Evolutionary conservation across 169 alveolate genomes (phyloP).

Genomic region (Plasmodium relictum): DNA sequence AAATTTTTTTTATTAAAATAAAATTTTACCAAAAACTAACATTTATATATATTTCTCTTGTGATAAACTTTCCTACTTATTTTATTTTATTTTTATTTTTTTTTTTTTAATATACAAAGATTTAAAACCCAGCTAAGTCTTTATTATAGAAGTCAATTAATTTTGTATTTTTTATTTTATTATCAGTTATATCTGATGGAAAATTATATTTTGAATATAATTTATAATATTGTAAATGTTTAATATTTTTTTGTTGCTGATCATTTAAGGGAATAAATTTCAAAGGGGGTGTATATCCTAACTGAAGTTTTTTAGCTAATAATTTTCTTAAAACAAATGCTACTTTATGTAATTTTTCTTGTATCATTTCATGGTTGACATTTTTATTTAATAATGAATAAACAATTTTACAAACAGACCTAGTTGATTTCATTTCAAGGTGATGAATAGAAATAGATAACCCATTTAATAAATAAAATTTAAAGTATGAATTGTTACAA

Average conservation of each 20-base stretch:
- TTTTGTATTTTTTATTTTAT: slow-evolving; percentile 1
- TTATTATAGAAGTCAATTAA: slow-evolving; percentile 35
- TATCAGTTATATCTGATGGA: slow-evolving; percentile 14
- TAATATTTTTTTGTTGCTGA: slow-evolving; percentile 52
- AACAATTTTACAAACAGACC: slow-evolving; percentile 80
- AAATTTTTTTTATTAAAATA: too few relatives aligned
- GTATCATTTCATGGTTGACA: slow-evolving; percentile 77
- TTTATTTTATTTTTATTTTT: neutral
- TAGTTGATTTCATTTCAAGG: slow-evolving; percentile 84
- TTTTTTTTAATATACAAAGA: neutral
- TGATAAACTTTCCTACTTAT: neutral
- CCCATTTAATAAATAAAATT: slow-evolving; percentile 78
- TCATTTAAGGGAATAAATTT: slow-evolving; percentile 71
- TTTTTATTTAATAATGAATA: slow-evolving; percentile 80
- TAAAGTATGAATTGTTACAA: slow-evolving; percentile 80
- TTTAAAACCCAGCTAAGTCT: slow-evolving; percentile 50
- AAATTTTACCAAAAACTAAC: neutral
- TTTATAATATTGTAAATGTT: slow-evolving; percentile 63
- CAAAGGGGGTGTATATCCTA: slow-evolving; percentile 89
- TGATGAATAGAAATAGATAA: slow-evolving; percentile 83
- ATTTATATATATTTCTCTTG: neutral
- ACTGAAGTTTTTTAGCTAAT: slow-evolving; percentile 84
- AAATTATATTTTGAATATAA: slow-evolving; percentile 61
- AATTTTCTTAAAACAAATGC: slow-evolving; percentile 80
- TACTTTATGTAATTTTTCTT: slow-evolving; percentile 78